Base-by-base conservation (phyloP, 2,329 filamentous ascomycete genomes). In the Xylariomycetidae sp. region DNA sequence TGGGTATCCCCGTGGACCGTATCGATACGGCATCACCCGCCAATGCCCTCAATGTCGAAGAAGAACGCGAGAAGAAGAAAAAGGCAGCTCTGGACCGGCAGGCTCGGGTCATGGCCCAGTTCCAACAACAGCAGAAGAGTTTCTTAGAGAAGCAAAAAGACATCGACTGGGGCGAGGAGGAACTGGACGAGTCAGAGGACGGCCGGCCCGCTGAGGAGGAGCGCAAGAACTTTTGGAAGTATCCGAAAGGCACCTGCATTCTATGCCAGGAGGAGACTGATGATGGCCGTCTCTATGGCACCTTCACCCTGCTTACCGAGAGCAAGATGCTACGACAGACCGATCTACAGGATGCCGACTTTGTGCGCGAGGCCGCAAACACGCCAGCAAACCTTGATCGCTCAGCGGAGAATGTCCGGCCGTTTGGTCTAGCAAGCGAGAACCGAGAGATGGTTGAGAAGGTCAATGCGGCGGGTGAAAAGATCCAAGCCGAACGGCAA, bases 221-320 rank as follows among this genome's bases (percentile, higher is more conserved):
- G 48, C 74, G 78, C 30, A 80, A 79, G 53, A 86, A 83, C 47
- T 73, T 76, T 27, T 94, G 89, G 79, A 92, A 88, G 54, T 98
- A 93, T 55, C 92, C 93, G 2, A 76, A 79, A 16, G 92, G 89
- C 12, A 94, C 88, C 16, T 98, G 92, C 57, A 95, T 98, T 34
- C 67, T 96, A 12, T 98, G 92, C 53, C 92, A 96, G 58, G 93
- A 98, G 61, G 88, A 95, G 47, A 92, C 87, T 3, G 88, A 90
- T 48, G 90, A 96, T 44, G 80, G 81, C 10, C 77, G 82, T 25
- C 71, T 96, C 1, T 96, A 93, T 54, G 92, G 92, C 39, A 95
- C 90, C 0, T 96, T 98, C 63, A 87, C 86, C 3, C 78, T 94
- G 47, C 74, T 98, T 38, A 85, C 79, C 14, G 80, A 95, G 50